Evolutionary conservation across 176 grass and related monocot species (phyloP).

Genomic region (Ensete glaucum): DNA sequence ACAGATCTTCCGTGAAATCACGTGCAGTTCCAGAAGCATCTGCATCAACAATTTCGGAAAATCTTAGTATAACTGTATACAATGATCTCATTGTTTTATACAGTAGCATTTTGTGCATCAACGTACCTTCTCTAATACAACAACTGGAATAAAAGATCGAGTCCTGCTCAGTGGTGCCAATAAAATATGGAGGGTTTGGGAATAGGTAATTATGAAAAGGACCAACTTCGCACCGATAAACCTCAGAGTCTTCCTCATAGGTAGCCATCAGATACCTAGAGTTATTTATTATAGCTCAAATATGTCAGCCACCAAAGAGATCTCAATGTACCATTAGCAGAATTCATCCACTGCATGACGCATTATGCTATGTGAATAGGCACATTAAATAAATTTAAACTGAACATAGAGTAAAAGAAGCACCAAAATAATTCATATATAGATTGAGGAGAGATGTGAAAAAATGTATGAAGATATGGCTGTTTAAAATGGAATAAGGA

Average conservation of each 20-base stretch:
- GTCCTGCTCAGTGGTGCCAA: conserved; percentile 31
- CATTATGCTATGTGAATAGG: background rate
- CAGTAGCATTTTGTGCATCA: background rate
- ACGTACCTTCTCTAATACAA: conserved; percentile 39
- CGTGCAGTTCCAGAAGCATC: conserved; percentile 26
- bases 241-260: conserved; percentile 47
- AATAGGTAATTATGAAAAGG: conserved; percentile 28
- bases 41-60: conserved; percentile 28
- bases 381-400: background rate
- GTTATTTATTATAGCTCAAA: background rate
- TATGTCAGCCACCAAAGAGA: background rate
- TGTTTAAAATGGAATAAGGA: background rate
- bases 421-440: background rate
- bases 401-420: background rate
- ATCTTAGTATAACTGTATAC: background rate
- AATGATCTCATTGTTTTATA: conserved; percentile 8
- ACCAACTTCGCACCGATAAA: conserved; percentile 35
- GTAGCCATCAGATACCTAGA: conserved; percentile 29
- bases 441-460: background rate
- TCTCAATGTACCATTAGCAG: background rate
- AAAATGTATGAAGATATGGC: background rate
- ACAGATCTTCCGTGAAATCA: conserved; percentile 33
- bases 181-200: conserved; percentile 35
- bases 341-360: background rate
- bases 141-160: conserved; percentile 14